Evolutionary conservation across 2,329 filamentous ascomycete genomes (phyloP), one percentile per base, ranked within the genome.

Genomic region (Paracamarosporium sp.): DNA sequence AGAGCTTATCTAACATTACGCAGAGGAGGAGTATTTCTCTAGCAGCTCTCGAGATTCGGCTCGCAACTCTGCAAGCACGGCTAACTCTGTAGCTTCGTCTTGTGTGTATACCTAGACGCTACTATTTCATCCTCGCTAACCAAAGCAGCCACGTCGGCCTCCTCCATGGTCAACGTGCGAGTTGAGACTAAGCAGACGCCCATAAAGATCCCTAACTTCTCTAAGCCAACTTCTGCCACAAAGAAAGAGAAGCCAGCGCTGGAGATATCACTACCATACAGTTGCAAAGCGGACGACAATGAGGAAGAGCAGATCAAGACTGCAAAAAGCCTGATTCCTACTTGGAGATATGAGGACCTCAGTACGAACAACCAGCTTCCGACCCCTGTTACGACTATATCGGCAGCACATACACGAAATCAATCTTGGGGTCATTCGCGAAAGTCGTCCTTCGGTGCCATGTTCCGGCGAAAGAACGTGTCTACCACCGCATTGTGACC

Each of bases 291-390:
- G 13, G 47, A 60, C 2, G 25, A 59, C 22, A 9, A 20, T 20
- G 50, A 45, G 15, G 44, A 57, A 5, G 47, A 46, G 5, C 4
- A 47, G 20, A 13, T 33, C 25, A 60, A 45, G 40, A 57, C 30
- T 9, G 46, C 52, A 7, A 50, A 53, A 27, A 53, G 47, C 24
- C 45, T 25, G 8, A 55, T 60, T 28, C 54, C 60, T 6, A 56
- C 60, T 1, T 60, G 57, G 57, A 17, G 60, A 24, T 62, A 62
- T 20, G 60, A 62, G 24, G 57, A 60, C 17, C 53, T 56, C 28
- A 15, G 15, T 4, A 51, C 35, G 13, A 24, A 47, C 7, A 56
- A 41, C 6, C 38, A 56, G 33, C 43, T 17, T 13, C 53, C 57
- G 13, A 43, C 33, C 4, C 31, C 24, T 8, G 50, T 60, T 7